Percentiles rank a stretch among this genome's conserved stretches.
Conservation (phyloP, 345 rosid species). For the Garcia nutans region DNA sequence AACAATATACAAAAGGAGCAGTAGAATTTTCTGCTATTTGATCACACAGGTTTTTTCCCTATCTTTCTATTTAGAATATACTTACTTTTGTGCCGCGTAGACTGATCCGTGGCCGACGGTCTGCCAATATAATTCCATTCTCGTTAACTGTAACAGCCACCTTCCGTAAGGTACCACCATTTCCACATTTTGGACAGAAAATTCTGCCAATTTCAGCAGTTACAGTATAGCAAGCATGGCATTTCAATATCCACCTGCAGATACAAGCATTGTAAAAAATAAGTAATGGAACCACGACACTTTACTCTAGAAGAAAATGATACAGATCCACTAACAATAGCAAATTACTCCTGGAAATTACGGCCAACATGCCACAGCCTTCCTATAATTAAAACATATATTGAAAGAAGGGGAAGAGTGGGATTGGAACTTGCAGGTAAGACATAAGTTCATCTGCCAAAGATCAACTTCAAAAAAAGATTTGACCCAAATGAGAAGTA, state of each 20-base stretch:
- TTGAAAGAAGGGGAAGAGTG: no score
- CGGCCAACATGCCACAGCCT: neutral
- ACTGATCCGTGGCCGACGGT: constrained; percentile 59
- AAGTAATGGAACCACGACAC: constrained; percentile 5
- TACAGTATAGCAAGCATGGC: constrained; percentile 92
- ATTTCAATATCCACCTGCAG: constrained; percentile 84
- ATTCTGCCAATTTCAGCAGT: constrained; percentile 81
- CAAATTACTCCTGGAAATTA: neutral
- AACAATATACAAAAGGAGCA: neutral
- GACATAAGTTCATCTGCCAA: neutral
- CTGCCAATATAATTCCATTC: constrained; percentile 66
- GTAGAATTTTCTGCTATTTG: neutral
- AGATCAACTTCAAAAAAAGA: neutral
- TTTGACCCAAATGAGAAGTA: neutral
- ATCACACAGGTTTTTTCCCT: neutral
- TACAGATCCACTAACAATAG: neutral
- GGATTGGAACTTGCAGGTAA: neutral
- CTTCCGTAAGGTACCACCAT: constrained; percentile 85
- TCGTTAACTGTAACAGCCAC: constrained; percentile 83
- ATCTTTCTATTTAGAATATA: neutral
- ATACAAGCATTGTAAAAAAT: constrained; percentile 14
- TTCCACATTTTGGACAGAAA: constrained; percentile 95
- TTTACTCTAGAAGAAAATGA: neutral
- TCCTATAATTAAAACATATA: no score
- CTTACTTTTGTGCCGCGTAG: constrained; percentile 89